A percentile compares a stretch with the other conserved stretches of the same genome.
Conservation (phyloP, 2,329 filamentous ascomycete genomes). For the Trichoderma lentiforme region DNA sequence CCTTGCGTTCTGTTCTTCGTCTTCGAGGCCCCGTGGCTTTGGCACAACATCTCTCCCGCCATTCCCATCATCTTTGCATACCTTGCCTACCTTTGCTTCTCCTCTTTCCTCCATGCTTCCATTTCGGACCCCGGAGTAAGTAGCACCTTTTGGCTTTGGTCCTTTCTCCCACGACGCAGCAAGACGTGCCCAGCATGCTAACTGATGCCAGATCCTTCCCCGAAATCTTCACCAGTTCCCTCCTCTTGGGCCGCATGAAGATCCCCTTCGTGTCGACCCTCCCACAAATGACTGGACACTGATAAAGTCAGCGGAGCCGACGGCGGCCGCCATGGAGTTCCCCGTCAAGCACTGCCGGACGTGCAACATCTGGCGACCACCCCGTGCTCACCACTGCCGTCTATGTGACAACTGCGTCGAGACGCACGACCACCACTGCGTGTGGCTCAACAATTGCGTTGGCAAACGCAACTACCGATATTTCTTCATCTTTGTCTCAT, state of each 20-base stretch:
- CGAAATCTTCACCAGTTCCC: slow-evolving; percentile 89
- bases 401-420: slow-evolving; percentile 97
- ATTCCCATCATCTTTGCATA: slow-evolving; percentile 90
- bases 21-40: slow-evolving; percentile 81
- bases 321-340: slow-evolving; percentile 90
- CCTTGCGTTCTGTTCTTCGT: slow-evolving; percentile 80
- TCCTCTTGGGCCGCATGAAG: slow-evolving; percentile 68
- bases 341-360: slow-evolving; percentile 98
- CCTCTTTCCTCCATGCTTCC: slow-evolving; percentile 91
- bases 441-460: slow-evolving; percentile 98
- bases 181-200: slow-evolving; percentile 7
- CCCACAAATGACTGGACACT: slow-evolving; percentile 92
- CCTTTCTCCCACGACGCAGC: not conserved
- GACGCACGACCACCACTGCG: slow-evolving; percentile 95
- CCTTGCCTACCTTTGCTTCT: slow-evolving; percentile 83
- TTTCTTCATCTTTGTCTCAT: slow-evolving; percentile 88
- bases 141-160: slow-evolving; percentile 23
- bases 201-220: slow-evolving; percentile 70
- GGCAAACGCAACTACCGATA: slow-evolving; percentile 96
- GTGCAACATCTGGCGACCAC: slow-evolving; percentile 95
- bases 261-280: slow-evolving; percentile 77
- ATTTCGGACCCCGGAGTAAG: slow-evolving; percentile 88
- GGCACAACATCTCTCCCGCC: slow-evolving; percentile 81
- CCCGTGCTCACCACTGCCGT: slow-evolving; percentile 92
- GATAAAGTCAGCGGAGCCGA: slow-evolving; percentile 72